Evolutionary conservation across 306 rosid genomes (phyloP), one percentile per base, ranked within the genome.

Genomic region (Ochetophila trinervis): DNA sequence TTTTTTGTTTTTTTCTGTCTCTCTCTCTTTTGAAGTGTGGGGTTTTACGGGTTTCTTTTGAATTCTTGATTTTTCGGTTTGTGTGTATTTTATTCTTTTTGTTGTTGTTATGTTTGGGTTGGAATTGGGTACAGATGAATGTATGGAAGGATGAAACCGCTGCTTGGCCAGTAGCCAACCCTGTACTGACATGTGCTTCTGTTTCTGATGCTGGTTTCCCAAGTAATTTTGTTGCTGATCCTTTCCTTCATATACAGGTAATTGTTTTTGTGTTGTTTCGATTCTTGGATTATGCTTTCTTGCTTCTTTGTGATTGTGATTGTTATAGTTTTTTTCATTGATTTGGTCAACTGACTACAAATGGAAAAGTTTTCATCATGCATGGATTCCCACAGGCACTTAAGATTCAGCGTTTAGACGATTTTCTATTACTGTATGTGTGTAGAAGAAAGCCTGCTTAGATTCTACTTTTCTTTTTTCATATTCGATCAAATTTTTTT

Each of bases 141-240:
- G 76, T 78, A n/a, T 83, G 97, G 75, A 84, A 73, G 30, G 82
- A 90, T 57, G 86, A 83, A 20, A 78, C 81, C 75, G 88, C 85
- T 3, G 91, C 99, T 53, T 94, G 99, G 99, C 99, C 99, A 0
- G 97, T 94, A 54, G 95, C 99, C 6, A 94, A 94, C 73, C 99
- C 99, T 48, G 95, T 90, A 52, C 62, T 94, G 74, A 86, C 96
- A 5, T 94, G 99, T 85, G 95, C 95, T 76, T 88, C 99, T 11
- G 84, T 79, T 75, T 94, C 99, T 57, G 89, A 82, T 70, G 91
- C 92, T 76, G 99, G 99, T 62, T 80, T 71, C 66, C 96, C 97
- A 1, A 94, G 99, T 68, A 94, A 94, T 77, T 94, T 94, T 83
- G 97, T 90, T 73, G 97, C 99, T 15, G 99, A 94, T 70, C 99